Conservation (phyloP, 495 filamentous ascomycete species). For the Penicillium crystallinum region DNA sequence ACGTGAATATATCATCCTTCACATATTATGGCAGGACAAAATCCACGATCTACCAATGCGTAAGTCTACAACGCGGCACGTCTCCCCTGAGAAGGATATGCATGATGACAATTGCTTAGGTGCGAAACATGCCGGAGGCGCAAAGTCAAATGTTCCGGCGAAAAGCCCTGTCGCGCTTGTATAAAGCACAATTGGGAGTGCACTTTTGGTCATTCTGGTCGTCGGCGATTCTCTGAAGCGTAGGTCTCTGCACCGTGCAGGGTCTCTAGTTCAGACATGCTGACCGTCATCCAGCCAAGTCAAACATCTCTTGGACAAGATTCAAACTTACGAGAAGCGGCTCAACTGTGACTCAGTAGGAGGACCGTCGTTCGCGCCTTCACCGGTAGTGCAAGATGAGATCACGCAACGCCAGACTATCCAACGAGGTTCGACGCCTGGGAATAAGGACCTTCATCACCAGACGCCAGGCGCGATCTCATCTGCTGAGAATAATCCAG, state of each 20-base stretch:
- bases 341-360: background rate
- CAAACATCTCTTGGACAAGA: slow-evolving; percentile 12
- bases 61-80: background rate
- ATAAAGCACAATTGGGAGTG: slow-evolving; percentile 21
- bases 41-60: slow-evolving; percentile 14
- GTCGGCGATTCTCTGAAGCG: slow-evolving; percentile 18
- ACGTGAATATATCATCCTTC: background rate
- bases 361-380: background rate
- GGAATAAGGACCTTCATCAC: background rate
- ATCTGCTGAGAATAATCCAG: slow-evolving; percentile 3
- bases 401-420: background rate
- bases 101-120: slow-evolving; percentile 8
- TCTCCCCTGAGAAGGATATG: background rate
- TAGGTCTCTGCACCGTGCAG: background rate
- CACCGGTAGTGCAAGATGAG: background rate
- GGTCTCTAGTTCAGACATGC: background rate
- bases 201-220: slow-evolving; percentile 11
- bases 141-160: slow-evolving; percentile 21
- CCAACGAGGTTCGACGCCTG: background rate
- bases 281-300: slow-evolving; percentile 9
- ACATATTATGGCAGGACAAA: background rate
- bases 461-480: background rate
- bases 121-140: slow-evolving; percentile 21
- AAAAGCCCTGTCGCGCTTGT: slow-evolving; percentile 19
- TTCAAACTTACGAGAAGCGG: slow-evolving; percentile 14